A percentile compares a stretch with the other conserved stretches of the same genome.
Conservation (phyloP, 306 rosid genomes). For the Prunus mira region DNA sequence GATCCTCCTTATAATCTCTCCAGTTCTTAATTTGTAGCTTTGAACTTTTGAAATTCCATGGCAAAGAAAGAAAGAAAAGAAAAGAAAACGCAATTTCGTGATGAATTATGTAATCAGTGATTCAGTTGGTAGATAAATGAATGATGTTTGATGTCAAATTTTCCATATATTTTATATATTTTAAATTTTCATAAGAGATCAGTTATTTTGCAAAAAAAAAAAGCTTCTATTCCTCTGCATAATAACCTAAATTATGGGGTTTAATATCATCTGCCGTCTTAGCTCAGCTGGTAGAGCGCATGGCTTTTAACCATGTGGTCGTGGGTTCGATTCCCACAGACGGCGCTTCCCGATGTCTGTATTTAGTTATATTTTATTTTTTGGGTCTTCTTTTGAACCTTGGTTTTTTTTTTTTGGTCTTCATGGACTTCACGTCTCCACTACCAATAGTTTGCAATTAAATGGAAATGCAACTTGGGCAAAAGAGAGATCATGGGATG, state of each 20-base stretch:
- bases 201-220: too few species aligned
- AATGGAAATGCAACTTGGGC: conserved; percentile 15
- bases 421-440: conserved; percentile 62
- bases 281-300: conserved; percentile 90
- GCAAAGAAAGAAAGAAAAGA: too few species aligned
- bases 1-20: not conserved
- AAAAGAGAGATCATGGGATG: conserved; percentile 43
- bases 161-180: too few species aligned
- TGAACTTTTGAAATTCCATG: not conserved
- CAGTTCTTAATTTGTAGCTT: not conserved
- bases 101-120: not conserved
- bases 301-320: conserved; percentile 55
- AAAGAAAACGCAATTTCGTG: not conserved
- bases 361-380: not conserved
- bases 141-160: too few species aligned
- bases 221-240: too few species aligned
- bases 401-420: not conserved
- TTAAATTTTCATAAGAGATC: too few species aligned
- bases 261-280: conserved; percentile 18
- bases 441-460: conserved; percentile 1
- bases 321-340: conserved; percentile 89
- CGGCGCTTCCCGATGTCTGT: conserved; percentile 29
- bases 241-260: not conserved
- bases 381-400: too few species aligned
- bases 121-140: not conserved